Conservation (phyloP, 352 stramenopile species). For the Pythium rhizo-oryzae region DNA sequence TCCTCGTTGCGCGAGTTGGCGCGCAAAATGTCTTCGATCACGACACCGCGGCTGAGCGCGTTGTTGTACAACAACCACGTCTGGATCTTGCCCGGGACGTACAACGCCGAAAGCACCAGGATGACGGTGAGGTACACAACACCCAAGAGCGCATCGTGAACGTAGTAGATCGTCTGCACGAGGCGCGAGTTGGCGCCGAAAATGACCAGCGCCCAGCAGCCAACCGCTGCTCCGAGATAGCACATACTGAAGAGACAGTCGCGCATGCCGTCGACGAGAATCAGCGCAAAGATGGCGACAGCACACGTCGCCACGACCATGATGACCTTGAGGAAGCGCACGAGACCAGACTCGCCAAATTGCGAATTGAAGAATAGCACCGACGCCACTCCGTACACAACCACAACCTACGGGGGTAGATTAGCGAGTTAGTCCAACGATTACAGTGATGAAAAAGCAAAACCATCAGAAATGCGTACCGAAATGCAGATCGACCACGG, state of each 20-base stretch:
- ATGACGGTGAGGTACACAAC: constrained; percentile 90
- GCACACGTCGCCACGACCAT: constrained; percentile 49
- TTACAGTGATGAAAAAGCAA: background rate
- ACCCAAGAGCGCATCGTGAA: constrained; percentile 91
- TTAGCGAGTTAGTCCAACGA: background rate
- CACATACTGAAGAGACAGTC: constrained; percentile 87
- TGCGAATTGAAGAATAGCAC: constrained; percentile 37
- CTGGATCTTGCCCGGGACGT: constrained; percentile 86
- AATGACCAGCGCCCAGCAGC: constrained; percentile 59
- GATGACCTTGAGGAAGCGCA: constrained; percentile 45
- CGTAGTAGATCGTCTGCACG: constrained; percentile 87
- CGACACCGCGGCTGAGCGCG: constrained; percentile 91
- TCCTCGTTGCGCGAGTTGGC: constrained; percentile 46
- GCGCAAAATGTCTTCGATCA: constrained; percentile 93
- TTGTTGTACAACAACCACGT: constrained; percentile 96
- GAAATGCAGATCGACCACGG: constrained; percentile 36
- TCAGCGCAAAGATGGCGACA: constrained; percentile 14
- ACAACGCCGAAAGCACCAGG: constrained; percentile 79
- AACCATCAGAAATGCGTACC: constrained; percentile 6
- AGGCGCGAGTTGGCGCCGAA: constrained; percentile 77
- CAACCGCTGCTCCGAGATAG: constrained; percentile 82
- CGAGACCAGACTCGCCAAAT: constrained; percentile 37
- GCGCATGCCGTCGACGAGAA: constrained; percentile 73
- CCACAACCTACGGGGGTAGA: constrained; percentile 8
- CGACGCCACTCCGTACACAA: constrained; percentile 36